These are phyloP conservation scores for Trichosanthes truncata DNA, from an alignment of 306 rosid genomes.

Conservation along the genomic window DNA sequence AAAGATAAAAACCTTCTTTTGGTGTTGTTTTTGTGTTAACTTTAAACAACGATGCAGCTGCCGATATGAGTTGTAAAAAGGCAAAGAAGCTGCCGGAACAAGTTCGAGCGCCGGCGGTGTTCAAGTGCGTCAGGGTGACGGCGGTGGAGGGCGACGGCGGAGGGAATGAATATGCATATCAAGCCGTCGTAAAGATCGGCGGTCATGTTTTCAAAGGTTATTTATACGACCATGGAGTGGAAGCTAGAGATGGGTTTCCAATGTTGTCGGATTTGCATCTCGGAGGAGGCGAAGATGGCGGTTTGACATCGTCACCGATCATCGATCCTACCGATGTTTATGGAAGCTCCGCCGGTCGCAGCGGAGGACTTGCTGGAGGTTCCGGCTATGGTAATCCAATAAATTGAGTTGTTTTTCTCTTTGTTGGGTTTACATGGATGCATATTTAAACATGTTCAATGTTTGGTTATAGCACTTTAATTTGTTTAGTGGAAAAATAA, in stretches of 20 bases:
- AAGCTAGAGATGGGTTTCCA: neutral
- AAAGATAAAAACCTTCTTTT: no score
- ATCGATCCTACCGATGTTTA: neutral
- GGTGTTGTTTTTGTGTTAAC: neutral
- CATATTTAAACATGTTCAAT: neutral
- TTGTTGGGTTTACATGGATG: neutral
- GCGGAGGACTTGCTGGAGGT: neutral
- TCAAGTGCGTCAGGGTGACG: constrained; percentile 5
- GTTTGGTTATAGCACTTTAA: neutral
- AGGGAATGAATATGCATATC: neutral
- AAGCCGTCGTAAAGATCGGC: constrained; percentile 2
- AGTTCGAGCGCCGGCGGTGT: constrained; percentile 3
- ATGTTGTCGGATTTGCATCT: neutral
- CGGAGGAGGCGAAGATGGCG: neutral
- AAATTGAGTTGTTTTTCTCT: neutral
- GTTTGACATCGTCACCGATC: neutral
- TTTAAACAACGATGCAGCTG: neutral
- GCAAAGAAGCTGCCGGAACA: neutral
- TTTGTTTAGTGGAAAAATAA: neutral
- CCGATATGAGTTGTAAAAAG: neutral
- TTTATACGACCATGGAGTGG: constrained; percentile 5
- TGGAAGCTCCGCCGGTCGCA: neutral
- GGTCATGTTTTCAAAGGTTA: constrained; percentile 5
- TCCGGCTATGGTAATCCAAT: neutral
- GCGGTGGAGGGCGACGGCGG: neutral